Conservation (phyloP, 805 yeast species). For the Tetrapisispora taiwanensis region DNA sequence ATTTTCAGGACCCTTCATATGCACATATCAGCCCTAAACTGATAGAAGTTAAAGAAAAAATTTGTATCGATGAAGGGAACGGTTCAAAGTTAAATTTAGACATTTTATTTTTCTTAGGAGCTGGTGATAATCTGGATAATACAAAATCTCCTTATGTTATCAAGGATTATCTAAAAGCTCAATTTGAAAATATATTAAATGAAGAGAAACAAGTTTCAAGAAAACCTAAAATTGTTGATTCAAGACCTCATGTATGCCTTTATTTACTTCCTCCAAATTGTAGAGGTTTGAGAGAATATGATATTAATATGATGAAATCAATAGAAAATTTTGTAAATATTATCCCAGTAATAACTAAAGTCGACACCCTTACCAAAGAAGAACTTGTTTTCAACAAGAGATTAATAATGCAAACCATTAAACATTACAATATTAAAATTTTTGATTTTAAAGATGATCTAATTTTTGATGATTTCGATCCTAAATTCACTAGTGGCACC, state of each 20-base stretch:
- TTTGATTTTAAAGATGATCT: conserved; percentile 66
- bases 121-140: conserved; percentile 66
- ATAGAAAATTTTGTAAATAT: conserved; percentile 69
- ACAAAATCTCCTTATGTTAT: conserved; percentile 40
- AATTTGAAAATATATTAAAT: conserved; percentile 59
- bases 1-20: neutral
- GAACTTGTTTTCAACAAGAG: conserved; percentile 48
- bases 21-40: conserved; percentile 1
- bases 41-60: neutral
- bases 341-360: conserved; percentile 71
- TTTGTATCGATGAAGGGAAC: conserved; percentile 42
- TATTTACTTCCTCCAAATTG: conserved; percentile 63
- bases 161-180: conserved; percentile 53
- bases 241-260: conserved; percentile 66
- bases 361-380: conserved; percentile 63
- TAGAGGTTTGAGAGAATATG: conserved; percentile 37
- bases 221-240: conserved; percentile 60
- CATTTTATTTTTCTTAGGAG: conserved; percentile 61
- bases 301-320: conserved; percentile 57
- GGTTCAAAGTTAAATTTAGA: conserved; percentile 41
- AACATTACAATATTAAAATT: conserved; percentile 44
- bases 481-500: conserved; percentile 13
- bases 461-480: conserved; percentile 10
- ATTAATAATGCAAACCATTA: conserved; percentile 46
- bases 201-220: conserved; percentile 70